phyloP scores from a whole-genome alignment of 306 rosid species.

The Amphicarpaea edgeworthii region DNA sequence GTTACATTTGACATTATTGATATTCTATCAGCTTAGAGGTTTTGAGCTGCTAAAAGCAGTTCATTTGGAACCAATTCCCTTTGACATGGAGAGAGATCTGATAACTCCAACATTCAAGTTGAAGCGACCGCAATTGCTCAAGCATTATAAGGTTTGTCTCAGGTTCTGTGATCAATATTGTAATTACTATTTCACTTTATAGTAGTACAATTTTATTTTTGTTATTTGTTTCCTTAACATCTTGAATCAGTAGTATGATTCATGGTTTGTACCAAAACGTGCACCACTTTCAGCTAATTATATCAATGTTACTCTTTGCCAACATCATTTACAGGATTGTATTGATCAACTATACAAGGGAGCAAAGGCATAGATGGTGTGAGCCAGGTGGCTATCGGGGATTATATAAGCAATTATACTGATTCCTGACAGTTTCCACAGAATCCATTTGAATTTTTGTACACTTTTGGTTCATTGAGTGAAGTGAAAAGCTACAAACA shows the following conservation, averaged over 20 bases:
- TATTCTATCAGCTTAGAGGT: constrained; percentile 74
- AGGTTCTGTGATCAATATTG: constrained; percentile 4
- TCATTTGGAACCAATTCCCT: constrained; percentile 77
- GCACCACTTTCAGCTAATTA: constrained; percentile 6
- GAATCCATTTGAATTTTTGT: neutral
- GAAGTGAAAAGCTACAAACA: constrained; percentile 22
- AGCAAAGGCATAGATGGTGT: constrained; percentile 56
- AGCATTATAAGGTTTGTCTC: constrained; percentile 71
- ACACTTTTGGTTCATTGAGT: constrained; percentile 37
- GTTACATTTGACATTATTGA: constrained; percentile 33
- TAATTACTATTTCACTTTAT: no score
- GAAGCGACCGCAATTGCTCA: constrained; percentile 76
- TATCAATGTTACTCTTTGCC: neutral
- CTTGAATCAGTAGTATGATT: constrained; percentile 17
- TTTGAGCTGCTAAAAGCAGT: constrained; percentile 85
- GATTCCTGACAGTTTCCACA: constrained; percentile 32
- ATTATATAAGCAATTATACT: constrained; percentile 11
- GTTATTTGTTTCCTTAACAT: neutral
- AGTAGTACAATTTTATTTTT: no score
- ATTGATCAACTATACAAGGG: constrained; percentile 71
- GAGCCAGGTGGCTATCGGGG: constrained; percentile 27
- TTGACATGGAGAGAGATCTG: constrained; percentile 87
- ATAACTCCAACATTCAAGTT: constrained; percentile 87
- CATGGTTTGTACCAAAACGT: constrained; percentile 3
- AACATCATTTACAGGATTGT: constrained; percentile 56